Evolutionary conservation across 176 grass and related monocot genomes (phyloP), one percentile per base, ranked within the genome.

Genomic region (Elymus sibiricus): DNA sequence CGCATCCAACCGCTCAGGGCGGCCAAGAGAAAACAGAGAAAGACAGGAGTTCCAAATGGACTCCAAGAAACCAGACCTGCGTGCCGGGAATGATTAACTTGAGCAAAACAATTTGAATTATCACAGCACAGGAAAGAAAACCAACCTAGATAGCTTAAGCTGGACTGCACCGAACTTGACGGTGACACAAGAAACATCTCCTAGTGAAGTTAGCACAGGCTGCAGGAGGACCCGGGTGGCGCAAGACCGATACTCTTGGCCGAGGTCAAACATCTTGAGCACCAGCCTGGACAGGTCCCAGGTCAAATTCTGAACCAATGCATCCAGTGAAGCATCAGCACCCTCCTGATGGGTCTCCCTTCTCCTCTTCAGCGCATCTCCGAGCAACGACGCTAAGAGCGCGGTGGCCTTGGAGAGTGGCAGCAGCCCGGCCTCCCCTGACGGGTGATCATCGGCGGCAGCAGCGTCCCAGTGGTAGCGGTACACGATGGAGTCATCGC

Each of bases 1-100:
- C 11, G 95, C 95, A 90, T 95, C 90, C 19, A 89, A 56, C 29
- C 87, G 82, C 68, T 98, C 95, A n/a, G 82, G 38, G 67, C 79
- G 82, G 49, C 93, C 93, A 43, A 92, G 67, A 67, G 80, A 73
- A 72, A 98, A 92, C 7, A 98, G 87, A 86, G 83, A 82, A 40
- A 82, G 22, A 75, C 95, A 98, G 62, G 82, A 95, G 44, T 87
- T 86, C 95, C 95, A 98, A 69, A 91, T 58, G 35, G 85, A 84
- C 60, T 91, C 89, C 79, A 93, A 93, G 80, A 98, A 90, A 89
- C 35, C 24, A 71, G 76, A 91, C 86, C 95, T 98, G 79, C 38
- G 40, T 78, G 42, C 32, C n/a, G 79, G 80, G 79, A 28, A 75
- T 0, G 71, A 82, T 64, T 66, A 78, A 22, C 25, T 53, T 70